phyloP scores from a whole-genome alignment of 108 stramenopile species.

The Chaetoceros tenuissimus region DNA sequence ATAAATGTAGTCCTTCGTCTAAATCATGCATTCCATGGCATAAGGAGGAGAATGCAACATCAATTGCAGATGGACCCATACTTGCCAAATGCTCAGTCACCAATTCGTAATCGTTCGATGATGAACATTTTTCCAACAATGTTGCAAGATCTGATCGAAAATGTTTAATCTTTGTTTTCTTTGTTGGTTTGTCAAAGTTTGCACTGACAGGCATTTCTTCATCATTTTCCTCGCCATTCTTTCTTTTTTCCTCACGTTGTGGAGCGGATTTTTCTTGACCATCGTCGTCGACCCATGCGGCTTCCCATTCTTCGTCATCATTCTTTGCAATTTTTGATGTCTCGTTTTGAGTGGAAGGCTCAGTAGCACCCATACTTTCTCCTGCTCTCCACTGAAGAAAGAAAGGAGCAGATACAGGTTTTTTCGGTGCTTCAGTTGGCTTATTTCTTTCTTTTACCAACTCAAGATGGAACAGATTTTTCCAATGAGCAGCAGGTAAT shows the following conservation, averaged over 20 bases:
- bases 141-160: conserved; percentile 63
- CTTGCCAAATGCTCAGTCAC: conserved; percentile 66
- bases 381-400: conserved; percentile 87
- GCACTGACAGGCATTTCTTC: not conserved
- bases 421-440: conserved; percentile 89
- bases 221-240: conserved; percentile 10
- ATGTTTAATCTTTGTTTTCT: conserved; percentile 44
- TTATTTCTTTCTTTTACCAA: conserved; percentile 91
- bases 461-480: conserved; percentile 91
- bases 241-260: conserved; percentile 28
- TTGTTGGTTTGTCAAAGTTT: conserved; percentile 7
- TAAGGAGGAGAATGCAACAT: conserved; percentile 77
- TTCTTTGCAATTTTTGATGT: conserved; percentile 7
- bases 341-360: conserved; percentile 18
- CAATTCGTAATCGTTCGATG: conserved; percentile 22
- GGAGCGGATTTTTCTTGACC: conserved; percentile 25
- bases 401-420: conserved; percentile 92
- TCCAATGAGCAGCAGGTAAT: conserved; percentile 93
- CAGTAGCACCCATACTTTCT: conserved; percentile 22
- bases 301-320: conserved; percentile 67
- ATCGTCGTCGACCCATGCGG: conserved; percentile 82
- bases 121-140: conserved; percentile 43
- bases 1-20: conserved; percentile 68
- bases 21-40: conserved; percentile 81
- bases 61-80: conserved; percentile 86